Evolutionary conservation across 192 early-diverging fungal species (phyloP).

Genomic region (Dispira simplex): DNA sequence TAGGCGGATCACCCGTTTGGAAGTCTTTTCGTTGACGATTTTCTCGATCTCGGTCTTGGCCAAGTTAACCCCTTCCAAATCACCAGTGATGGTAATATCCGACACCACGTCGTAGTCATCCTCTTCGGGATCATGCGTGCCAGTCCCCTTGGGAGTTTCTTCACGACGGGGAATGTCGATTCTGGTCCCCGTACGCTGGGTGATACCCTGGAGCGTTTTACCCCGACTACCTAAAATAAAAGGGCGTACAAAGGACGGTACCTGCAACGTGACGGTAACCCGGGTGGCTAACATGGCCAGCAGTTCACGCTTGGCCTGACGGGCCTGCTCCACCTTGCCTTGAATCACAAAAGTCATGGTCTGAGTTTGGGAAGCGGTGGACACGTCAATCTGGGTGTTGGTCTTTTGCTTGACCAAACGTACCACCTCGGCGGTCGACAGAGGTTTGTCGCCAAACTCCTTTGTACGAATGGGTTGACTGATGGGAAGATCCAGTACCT

Average conservation of each 20-base stretch:
- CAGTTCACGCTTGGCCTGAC: slow-evolving; percentile 63
- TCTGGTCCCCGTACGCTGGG: slow-evolving; percentile 47
- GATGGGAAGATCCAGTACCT: slow-evolving; percentile 35
- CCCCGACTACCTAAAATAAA: slow-evolving; percentile 76
- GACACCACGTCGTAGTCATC: slow-evolving; percentile 43
- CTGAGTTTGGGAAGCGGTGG: slow-evolving; percentile 50
- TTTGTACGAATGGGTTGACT: slow-evolving; percentile 27
- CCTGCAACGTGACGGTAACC: slow-evolving; percentile 36
- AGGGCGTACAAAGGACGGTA: slow-evolving; percentile 69
- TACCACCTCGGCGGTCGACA: slow-evolving; percentile 32
- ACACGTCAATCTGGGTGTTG: slow-evolving; percentile 68
- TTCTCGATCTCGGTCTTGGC: slow-evolving; percentile 76
- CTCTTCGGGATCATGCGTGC: slow-evolving; percentile 32
- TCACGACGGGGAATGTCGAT: slow-evolving; percentile 54
- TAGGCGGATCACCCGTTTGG: slow-evolving; percentile 48
- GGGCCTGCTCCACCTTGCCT: slow-evolving; percentile 64
- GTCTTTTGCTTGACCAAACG: slow-evolving; percentile 45
- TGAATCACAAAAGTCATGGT: slow-evolving; percentile 72
- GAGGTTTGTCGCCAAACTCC: slow-evolving; percentile 12
- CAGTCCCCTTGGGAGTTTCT: slow-evolving; percentile 14
- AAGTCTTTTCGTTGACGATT: slow-evolving; percentile 62
- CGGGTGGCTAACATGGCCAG: slow-evolving; percentile 51
- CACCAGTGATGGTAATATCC: slow-evolving; percentile 64
- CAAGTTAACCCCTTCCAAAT: slow-evolving; percentile 58
- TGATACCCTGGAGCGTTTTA: slow-evolving; percentile 58